Evolutionary conservation across 768 basidiomycete genomes (phyloP), one percentile per base, ranked within the genome.

Genomic region (Mycena filopes): DNA sequence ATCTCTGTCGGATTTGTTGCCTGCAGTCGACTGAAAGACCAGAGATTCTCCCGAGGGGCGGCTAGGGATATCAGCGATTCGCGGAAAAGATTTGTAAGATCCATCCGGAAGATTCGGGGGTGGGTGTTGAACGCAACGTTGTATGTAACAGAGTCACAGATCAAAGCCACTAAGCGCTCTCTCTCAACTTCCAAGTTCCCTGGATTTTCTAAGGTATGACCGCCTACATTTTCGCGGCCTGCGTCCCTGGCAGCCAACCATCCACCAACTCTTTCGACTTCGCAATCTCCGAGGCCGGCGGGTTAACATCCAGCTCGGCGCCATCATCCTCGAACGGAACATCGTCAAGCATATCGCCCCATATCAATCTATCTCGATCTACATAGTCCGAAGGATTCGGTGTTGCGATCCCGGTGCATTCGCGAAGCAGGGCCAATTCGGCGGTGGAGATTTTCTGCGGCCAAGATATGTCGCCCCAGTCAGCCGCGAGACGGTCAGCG

Each of bases 211-310:
- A n/a, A 33, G 33, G 7, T 7, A 12, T 6, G 33, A 12, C 33
- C 33, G 6, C 33, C 7, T 33, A 33, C 33, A 33, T n/a, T n/a
- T 55, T 40, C 40, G 54, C 54, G 40, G 28, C 38, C 10, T 20
- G 40, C 29, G 25, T 25, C 18, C 29, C 58, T 48, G 23, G 20
- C 48, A 60, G 20, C 58, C 58, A 60, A 42, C 8, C 49, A 43
- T 60, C 58, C 25, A 60, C 58, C 47, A 49, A 38, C 36, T 50
- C 28, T 43, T 60, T 60, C 38, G 58, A 60, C 23, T 18, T 21
- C 28, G 36, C 48, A 43, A 60, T 49, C 48, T 60, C 48, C 26
- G 58, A 49, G 28, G 58, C 40, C 26, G 48, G 15, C 12, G 47
- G 48, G 25, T 21, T n/a, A 50, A 50, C 18, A 26, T 56, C 55